phyloP scores from a whole-genome alignment of 768 basidiomycete species.

The Lentinula lateritia region DNA sequence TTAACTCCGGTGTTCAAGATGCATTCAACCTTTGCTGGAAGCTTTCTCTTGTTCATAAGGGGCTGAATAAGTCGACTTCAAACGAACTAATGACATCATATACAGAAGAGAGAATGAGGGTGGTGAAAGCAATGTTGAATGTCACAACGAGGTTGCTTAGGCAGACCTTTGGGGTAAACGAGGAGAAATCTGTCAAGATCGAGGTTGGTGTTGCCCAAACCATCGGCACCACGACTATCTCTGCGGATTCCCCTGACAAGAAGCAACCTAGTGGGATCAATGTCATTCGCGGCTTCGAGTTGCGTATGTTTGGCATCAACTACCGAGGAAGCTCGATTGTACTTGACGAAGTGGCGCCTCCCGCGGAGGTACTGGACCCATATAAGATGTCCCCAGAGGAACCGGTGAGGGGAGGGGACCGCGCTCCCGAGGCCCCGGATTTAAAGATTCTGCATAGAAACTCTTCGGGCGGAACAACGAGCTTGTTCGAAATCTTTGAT shows the following conservation, averaged over 20 bases:
- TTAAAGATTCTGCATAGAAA: background rate
- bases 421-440: background rate
- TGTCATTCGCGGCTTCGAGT: background rate
- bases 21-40: constrained; percentile 10
- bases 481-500: background rate
- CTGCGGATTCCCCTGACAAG: background rate
- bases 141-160: constrained; percentile 13
- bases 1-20: constrained; percentile 20
- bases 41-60: constrained; percentile 13
- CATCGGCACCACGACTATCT: background rate
- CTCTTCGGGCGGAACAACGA: background rate
- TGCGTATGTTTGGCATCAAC: constrained; percentile 4
- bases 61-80: constrained; percentile 1
- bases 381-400: background rate
- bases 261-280: background rate
- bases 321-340: constrained; percentile 3
- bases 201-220: background rate
- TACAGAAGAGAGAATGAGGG: constrained; percentile 18
- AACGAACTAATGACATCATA: constrained; percentile 18
- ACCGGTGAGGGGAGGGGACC: background rate
- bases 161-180: background rate
- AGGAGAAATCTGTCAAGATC: background rate
- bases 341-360: background rate
- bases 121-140: constrained; percentile 23
- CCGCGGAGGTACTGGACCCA: background rate